Evolutionary conservation across 257 asterid species (phyloP), one percentile per base, ranked within the genome.

Genomic region (Solanum piurae): DNA sequence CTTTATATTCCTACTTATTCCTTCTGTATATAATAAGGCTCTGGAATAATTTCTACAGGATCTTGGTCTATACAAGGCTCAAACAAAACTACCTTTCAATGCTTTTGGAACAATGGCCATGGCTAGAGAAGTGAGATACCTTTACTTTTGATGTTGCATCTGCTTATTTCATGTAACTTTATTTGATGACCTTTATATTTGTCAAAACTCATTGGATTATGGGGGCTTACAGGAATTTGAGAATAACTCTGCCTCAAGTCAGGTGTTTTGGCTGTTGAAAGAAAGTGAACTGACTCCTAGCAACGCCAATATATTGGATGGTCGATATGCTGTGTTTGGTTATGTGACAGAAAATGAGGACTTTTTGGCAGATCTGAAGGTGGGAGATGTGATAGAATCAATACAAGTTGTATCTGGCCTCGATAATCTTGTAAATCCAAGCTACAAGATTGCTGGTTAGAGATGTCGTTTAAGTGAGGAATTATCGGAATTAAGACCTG

Each of bases 41-140:
- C 85, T 46, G 69, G 69, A 27, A 31, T 49, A 31, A 49, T 49
- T 29, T 23, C 71, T 49, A 31, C 93, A 97, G 99, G 99, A 97
- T 21, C 95, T 96, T 66, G 99, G 99, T 88, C 93, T 97, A 40
- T 97, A 96, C 95, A 97, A 97, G 92, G 99, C 99, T 88, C 99
- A 97, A 92, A 97, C 98, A 31, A 95, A 85, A 92, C 98, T 97
- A 87, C 99, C 99, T 5, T 97, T 97, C 84, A 97, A 97, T 91
- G 99, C 99, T 46, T 97, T 97, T 80, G 99, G 99, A 87, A 97
- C 99, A 79, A 94, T 97, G 99, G 98, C 99, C 77, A 96, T 96
- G 99, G 99, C 99, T 72, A 91, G 99, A 90, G 99, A 97, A 77
- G 99, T 96, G 88, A 94, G 90, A 86, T 29, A 49, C 80, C 76